A percentile compares a stretch with the other conserved stretches of the same genome.
Evolutionary conservation across 2,329 filamentous ascomycete genomes (phyloP).

Genomic region (Botrytis aclada): DNA sequence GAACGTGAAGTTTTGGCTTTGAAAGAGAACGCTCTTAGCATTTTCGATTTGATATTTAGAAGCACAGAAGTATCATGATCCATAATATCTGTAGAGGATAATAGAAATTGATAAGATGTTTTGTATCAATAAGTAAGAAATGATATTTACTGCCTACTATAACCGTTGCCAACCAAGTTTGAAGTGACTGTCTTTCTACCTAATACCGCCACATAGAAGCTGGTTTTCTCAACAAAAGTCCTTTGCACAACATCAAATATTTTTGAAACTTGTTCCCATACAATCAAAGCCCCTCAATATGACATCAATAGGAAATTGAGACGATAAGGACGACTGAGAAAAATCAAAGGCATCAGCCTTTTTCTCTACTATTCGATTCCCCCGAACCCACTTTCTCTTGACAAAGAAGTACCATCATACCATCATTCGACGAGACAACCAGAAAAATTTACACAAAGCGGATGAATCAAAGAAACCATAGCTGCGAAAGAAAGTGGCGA

Average conservation of each 20-base stretch:
- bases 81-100: neutral
- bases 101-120: neutral
- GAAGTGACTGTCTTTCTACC: neutral
- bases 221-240: neutral
- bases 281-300: neutral
- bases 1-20: neutral
- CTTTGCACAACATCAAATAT: neutral
- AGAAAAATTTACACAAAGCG: neutral
- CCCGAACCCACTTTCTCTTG: neutral
- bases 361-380: neutral
- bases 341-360: neutral
- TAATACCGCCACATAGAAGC: neutral
- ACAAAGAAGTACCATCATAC: neutral
- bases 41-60: accelerated
- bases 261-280: neutral
- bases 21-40: neutral
- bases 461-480: neutral
- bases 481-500: neutral
- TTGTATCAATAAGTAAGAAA: neutral
- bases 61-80: neutral
- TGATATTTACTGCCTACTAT: neutral
- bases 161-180: neutral
- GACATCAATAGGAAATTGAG: neutral
- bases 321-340: neutral
- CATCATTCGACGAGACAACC: neutral